Evolutionary conservation across 2,329 filamentous ascomycete species (phyloP).

Genomic region (Talaromyces piceae): DNA sequence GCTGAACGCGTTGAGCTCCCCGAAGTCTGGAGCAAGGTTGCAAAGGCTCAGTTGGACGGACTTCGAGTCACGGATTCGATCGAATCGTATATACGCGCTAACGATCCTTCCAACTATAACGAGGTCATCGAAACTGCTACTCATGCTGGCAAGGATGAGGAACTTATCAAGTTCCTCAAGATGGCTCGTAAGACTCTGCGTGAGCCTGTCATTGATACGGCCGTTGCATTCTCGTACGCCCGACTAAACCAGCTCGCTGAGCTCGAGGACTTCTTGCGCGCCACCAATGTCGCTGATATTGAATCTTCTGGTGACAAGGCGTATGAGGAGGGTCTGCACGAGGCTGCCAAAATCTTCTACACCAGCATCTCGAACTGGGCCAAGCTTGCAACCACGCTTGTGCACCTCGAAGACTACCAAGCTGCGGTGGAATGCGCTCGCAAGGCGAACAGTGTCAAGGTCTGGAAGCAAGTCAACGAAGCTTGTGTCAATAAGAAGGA

Average conservation of each 20-base stretch:
- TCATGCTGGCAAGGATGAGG: slow-evolving; percentile 93
- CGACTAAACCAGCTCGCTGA: slow-evolving; percentile 85
- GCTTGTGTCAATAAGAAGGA: slow-evolving; percentile 97
- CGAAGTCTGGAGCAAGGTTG: slow-evolving; percentile 97
- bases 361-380: slow-evolving; percentile 99
- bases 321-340: slow-evolving; percentile 85
- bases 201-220: slow-evolving; percentile 88
- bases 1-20: slow-evolving; percentile 89
- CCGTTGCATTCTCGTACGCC: slow-evolving; percentile 86
- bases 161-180: slow-evolving; percentile 89
- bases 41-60: slow-evolving; percentile 94
- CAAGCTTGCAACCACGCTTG: slow-evolving; percentile 92
- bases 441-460: slow-evolving; percentile 98
- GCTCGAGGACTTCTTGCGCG: slow-evolving; percentile 90
- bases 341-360: slow-evolving; percentile 98
- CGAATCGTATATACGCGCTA: slow-evolving; percentile 93
- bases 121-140: slow-evolving; percentile 96
- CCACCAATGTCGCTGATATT: slow-evolving; percentile 88
- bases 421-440: slow-evolving; percentile 94
- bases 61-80: slow-evolving; percentile 88
- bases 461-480: slow-evolving; percentile 97
- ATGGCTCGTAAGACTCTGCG: slow-evolving; percentile 97
- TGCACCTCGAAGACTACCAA: slow-evolving; percentile 96
- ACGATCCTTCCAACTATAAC: slow-evolving; percentile 83
- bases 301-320: slow-evolving; percentile 98